phyloP scores from a whole-genome alignment of 2,329 filamentous ascomycete species.

The Apiospora aurea region DNA sequence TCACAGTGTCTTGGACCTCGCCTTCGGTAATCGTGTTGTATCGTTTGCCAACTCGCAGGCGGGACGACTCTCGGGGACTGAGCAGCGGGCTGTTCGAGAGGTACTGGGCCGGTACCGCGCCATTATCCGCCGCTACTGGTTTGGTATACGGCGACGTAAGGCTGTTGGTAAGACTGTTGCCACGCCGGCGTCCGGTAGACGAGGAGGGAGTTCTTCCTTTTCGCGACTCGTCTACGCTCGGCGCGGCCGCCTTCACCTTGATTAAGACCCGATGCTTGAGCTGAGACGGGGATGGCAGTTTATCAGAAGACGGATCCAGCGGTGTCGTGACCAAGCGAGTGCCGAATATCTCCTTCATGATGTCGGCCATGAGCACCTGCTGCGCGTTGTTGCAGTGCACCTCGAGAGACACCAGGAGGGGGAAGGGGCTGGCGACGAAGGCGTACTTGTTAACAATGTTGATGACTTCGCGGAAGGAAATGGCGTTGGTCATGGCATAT shows the following conservation, averaged over 20 bases:
- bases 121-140: slow-evolving; percentile 66
- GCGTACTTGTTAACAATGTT: slow-evolving; percentile 94
- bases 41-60: slow-evolving; percentile 56
- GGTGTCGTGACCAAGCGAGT: slow-evolving; percentile 80
- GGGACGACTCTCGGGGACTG: slow-evolving; percentile 58
- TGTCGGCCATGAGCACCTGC: slow-evolving; percentile 86
- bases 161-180: slow-evolving; percentile 75
- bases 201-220: slow-evolving; percentile 44
- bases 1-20: slow-evolving; percentile 60
- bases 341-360: slow-evolving; percentile 85
- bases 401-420: slow-evolving; percentile 93
- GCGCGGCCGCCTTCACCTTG: slow-evolving; percentile 84
- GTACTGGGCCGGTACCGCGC: slow-evolving; percentile 51
- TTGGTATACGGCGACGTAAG: slow-evolving; percentile 76
- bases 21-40: slow-evolving; percentile 66
- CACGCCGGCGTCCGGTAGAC: slow-evolving; percentile 58
- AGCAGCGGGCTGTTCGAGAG: slow-evolving; percentile 63
- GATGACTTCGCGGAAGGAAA: slow-evolving; percentile 91
- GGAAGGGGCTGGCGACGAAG: slow-evolving; percentile 85
- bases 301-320: slow-evolving; percentile 70
- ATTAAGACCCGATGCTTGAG: slow-evolving; percentile 84
- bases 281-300: slow-evolving; percentile 85
- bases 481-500: slow-evolving; percentile 84
- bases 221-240: slow-evolving; percentile 46
- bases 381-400: slow-evolving; percentile 88